These are phyloP conservation scores for Saccharomyces hybrid DNA, from an alignment of 1,139 yeast species.

Conservation along the genomic window DNA sequence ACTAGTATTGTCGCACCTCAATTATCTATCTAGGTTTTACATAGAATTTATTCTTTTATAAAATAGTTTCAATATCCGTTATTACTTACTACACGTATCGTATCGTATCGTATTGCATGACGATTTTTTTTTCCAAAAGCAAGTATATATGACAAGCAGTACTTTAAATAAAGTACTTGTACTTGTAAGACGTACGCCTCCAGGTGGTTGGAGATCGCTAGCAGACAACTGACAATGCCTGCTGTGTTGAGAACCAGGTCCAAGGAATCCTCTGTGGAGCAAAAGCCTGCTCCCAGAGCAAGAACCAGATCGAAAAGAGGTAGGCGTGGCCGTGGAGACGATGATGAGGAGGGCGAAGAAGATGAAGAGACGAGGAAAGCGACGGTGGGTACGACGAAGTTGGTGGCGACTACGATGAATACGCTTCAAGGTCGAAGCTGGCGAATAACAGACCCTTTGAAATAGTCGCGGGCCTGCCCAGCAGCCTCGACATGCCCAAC, in stretches of 20 bases:
- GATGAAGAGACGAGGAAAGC: conserved; percentile 1
- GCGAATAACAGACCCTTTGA: conserved; percentile 33
- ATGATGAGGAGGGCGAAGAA: neutral
- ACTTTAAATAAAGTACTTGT: no score
- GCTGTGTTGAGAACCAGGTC: conserved; percentile 1
- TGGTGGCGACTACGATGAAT: neutral
- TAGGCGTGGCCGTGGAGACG: neutral
- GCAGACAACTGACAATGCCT: neutral
- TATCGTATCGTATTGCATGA: neutral
- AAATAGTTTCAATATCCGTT: neutral
- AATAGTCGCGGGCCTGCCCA: conserved; percentile 61
- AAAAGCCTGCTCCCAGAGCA: neutral
- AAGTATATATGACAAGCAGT: no score
- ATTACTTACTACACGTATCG: neutral
- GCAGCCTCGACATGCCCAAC: conserved; percentile 60
- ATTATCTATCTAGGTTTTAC: neutral
- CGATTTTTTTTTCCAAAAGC: neutral
- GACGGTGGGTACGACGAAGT: neutral
- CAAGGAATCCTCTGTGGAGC: neutral
- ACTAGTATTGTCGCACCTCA: neutral
- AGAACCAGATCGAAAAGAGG: neutral
- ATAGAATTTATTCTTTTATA: neutral
- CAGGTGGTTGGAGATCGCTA: neutral
- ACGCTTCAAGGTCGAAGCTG: neutral
- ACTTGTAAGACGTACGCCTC: neutral